Percentiles rank a stretch among this genome's conserved stretches.
Conservation (phyloP, 2,329 filamentous ascomycete genomes). For the Ceratocystis lukuohia region DNA sequence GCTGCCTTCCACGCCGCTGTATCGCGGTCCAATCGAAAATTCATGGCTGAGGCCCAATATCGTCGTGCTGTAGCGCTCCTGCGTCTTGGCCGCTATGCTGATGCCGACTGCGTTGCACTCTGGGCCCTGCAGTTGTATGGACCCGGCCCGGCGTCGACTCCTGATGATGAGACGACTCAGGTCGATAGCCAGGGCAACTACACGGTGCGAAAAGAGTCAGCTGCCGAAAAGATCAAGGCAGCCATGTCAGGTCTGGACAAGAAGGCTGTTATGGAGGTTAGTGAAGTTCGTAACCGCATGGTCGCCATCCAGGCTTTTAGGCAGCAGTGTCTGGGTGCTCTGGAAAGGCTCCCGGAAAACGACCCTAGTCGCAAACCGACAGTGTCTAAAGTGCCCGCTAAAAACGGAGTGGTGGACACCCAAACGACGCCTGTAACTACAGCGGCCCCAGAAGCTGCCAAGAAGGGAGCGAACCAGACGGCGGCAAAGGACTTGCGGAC, state of each 20-base stretch:
- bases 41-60: slow-evolving; percentile 70
- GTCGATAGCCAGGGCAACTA: slow-evolving; percentile 38
- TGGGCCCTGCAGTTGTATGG: slow-evolving; percentile 37
- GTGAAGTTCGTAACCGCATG: slow-evolving; percentile 21
- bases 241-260: slow-evolving; percentile 22
- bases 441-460: neutral
- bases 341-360: slow-evolving; percentile 34
- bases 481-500: slow-evolving; percentile 19
- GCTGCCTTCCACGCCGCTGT: slow-evolving; percentile 47
- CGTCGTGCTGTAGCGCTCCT: slow-evolving; percentile 63
- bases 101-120: slow-evolving; percentile 58
- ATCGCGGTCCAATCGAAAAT: slow-evolving; percentile 57
- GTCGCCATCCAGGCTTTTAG: slow-evolving; percentile 22
- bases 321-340: slow-evolving; percentile 32
- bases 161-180: slow-evolving; percentile 12
- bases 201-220: slow-evolving; percentile 28
- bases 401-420: neutral
- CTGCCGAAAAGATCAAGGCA: slow-evolving; percentile 25
- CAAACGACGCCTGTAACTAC: slow-evolving; percentile 6
- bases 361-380: slow-evolving; percentile 36
- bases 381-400: slow-evolving; percentile 22
- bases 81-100: slow-evolving; percentile 55
- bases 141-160: slow-evolving; percentile 22
- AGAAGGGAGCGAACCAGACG: slow-evolving; percentile 19
- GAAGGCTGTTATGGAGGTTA: slow-evolving; percentile 21